Evolutionary conservation across 2,329 filamentous ascomycete genomes (phyloP).

Genomic region (Alternaria atra): DNA sequence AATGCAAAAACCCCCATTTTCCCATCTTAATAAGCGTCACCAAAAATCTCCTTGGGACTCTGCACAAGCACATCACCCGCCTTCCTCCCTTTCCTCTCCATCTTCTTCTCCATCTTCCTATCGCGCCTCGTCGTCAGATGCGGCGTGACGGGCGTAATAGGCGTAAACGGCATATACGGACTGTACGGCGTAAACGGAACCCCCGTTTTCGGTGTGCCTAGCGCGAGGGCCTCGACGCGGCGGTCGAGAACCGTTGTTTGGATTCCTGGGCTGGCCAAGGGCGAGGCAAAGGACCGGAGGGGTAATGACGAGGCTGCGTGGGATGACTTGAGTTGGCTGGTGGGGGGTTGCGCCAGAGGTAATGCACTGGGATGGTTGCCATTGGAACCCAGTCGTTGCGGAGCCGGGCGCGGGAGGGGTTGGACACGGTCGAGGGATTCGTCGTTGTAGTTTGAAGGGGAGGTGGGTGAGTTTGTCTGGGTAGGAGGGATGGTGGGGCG

Average conservation of each 20-base stretch:
- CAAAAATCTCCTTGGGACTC: constrained; percentile 51
- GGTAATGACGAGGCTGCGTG: constrained; percentile 38
- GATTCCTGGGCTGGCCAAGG: constrained; percentile 42
- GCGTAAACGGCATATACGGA: constrained; percentile 81
- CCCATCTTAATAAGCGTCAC: constrained; percentile 42
- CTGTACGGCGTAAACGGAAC: constrained; percentile 76
- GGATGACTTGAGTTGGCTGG: background rate
- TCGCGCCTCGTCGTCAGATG: constrained; percentile 75
- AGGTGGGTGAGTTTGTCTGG: constrained; percentile 46
- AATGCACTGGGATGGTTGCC: constrained; percentile 9
- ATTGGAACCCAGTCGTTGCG: constrained; percentile 37
- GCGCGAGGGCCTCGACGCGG: constrained; percentile 38
- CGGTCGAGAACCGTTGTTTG: constrained; percentile 57
- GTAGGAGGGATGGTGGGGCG: constrained; percentile 63
- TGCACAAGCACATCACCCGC: constrained; percentile 52
- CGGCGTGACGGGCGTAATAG: constrained; percentile 79
- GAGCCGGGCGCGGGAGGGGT: constrained; percentile 49
- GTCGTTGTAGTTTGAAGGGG: constrained; percentile 35
- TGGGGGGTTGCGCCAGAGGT: constrained; percentile 6
- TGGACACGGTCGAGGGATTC: constrained; percentile 48
- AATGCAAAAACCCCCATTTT: background rate
- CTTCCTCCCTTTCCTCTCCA: constrained; percentile 62
- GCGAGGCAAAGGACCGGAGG: constrained; percentile 45
- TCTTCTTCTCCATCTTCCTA: constrained; percentile 71
- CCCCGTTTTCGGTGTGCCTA: constrained; percentile 62